Percentiles rank a stretch among this genome's conserved stretches.
These are phyloP conservation scores for Colletotrichum incanum DNA, from an alignment of 2,329 filamentous ascomycete species.

Conservation along the genomic window DNA sequence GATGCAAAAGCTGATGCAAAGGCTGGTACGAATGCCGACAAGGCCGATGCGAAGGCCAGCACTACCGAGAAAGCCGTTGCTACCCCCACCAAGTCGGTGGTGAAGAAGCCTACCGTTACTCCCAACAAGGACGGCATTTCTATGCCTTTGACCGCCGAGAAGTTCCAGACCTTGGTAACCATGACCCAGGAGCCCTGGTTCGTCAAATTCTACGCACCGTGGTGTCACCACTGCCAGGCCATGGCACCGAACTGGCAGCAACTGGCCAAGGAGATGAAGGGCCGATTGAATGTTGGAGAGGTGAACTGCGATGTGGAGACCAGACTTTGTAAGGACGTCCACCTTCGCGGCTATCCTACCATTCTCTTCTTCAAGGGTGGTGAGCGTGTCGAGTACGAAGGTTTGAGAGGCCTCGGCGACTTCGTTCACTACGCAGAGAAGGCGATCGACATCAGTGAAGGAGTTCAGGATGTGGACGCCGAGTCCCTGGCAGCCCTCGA, in stretches of 20 bases:
- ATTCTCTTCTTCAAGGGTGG: slow-evolving; percentile 93
- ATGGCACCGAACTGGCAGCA: slow-evolving; percentile 92
- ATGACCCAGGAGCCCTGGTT: slow-evolving; percentile 95
- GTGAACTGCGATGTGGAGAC: slow-evolving; percentile 93
- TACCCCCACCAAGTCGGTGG: slow-evolving; percentile 56
- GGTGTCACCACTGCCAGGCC: slow-evolving; percentile 96
- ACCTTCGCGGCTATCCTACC: slow-evolving; percentile 86
- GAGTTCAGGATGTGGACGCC: slow-evolving; percentile 86
- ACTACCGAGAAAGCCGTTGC: slow-evolving; percentile 45
- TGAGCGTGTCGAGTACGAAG: slow-evolving; percentile 93
- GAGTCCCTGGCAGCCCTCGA: slow-evolving; percentile 85
- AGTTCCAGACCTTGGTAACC: slow-evolving; percentile 88
- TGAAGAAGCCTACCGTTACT: slow-evolving; percentile 67
- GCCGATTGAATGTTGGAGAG: slow-evolving; percentile 91
- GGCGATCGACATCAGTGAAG: slow-evolving; percentile 82
- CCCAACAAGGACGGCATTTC: slow-evolving; percentile 85
- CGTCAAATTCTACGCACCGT: slow-evolving; percentile 98
- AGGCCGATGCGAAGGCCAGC: slow-evolving; percentile 43
- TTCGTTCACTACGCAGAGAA: slow-evolving; percentile 90
- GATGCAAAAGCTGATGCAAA: slow-evolving; percentile 44
- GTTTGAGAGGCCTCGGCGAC: slow-evolving; percentile 92
- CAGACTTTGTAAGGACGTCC: slow-evolving; percentile 92
- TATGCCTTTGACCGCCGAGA: slow-evolving; percentile 83
- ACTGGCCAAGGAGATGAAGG: slow-evolving; percentile 92
- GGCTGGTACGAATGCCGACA: slow-evolving; percentile 42